phyloP scores from a whole-genome alignment of 345 rosid genomes.

The Salix dunnii region DNA sequence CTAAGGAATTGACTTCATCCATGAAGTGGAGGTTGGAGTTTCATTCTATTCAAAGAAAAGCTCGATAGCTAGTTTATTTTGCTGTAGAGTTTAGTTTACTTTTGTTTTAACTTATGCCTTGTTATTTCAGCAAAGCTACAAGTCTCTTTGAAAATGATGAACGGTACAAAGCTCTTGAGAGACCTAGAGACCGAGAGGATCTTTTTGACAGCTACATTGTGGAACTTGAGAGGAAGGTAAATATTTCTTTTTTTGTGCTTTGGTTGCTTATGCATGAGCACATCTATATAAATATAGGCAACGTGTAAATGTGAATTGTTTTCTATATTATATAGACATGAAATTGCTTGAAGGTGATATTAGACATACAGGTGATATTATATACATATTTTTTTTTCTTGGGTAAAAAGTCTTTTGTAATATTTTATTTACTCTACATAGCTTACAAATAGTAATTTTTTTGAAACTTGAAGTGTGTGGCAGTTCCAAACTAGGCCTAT shows the following conservation, averaged over 20 bases:
- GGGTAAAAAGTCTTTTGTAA: neutral
- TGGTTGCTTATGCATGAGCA: neutral
- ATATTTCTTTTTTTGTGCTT: neutral
- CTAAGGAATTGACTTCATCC: slow-evolving; percentile 74
- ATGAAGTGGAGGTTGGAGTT: slow-evolving; percentile 79
- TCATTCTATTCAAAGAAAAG: slow-evolving; percentile 4
- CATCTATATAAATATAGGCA: neutral
- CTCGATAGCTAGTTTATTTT: slow-evolving; percentile 6
- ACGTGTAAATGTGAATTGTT: neutral
- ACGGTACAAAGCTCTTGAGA: slow-evolving; percentile 91
- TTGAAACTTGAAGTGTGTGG: neutral
- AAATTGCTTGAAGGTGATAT: neutral
- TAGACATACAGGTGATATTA: no score
- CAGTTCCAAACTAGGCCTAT: neutral
- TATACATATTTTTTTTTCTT: no score
- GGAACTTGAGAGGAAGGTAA: slow-evolving; percentile 94
- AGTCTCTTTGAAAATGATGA: slow-evolving; percentile 88
- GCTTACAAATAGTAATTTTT: neutral
- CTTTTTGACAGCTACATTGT: slow-evolving; percentile 79
- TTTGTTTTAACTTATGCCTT: slow-evolving; percentile 26
- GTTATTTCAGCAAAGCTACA: slow-evolving; percentile 69
- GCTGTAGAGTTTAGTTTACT: neutral
- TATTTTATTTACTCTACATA: neutral
- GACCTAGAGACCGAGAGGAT: slow-evolving; percentile 82
- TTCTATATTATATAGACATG: neutral